Conservation (phyloP, 2,329 filamentous ascomycete species). For the Alternaria brassicae region DNA sequence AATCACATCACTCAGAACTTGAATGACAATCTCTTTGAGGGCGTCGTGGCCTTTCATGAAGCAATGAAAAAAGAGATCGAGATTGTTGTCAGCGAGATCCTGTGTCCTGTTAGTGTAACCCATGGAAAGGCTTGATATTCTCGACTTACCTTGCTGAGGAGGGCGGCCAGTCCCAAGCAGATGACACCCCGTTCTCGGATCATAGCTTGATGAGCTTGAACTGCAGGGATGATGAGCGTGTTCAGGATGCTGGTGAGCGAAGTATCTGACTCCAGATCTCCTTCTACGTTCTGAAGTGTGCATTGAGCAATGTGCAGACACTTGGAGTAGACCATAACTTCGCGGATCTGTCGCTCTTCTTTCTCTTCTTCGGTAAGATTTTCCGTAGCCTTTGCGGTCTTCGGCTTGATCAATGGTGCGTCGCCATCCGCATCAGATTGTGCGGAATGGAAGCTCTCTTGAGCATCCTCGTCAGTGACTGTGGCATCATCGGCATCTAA, state of each 20-base stretch:
- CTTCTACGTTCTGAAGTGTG: conserved; percentile 92
- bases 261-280: conserved; percentile 85
- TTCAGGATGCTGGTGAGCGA: conserved; percentile 98
- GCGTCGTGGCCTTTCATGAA: conserved; percentile 91
- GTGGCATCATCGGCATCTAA: conserved; percentile 68
- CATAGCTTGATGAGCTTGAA: conserved; percentile 89
- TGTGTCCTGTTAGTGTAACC: conserved; percentile 38
- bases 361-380: conserved; percentile 59
- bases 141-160: conserved; percentile 77
- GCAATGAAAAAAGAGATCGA: conserved; percentile 93
- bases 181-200: conserved; percentile 89
- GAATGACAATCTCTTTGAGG: conserved; percentile 86
- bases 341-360: conserved; percentile 77
- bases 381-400: conserved; percentile 43
- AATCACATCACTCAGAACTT: conserved; percentile 92
- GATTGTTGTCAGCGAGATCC: conserved; percentile 88
- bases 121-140: not conserved
- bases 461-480: conserved; percentile 54
- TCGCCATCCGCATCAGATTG: conserved; percentile 77
- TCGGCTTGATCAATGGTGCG: conserved; percentile 58
- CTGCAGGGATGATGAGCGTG: conserved; percentile 93
- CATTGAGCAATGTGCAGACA: conserved; percentile 97
- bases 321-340: conserved; percentile 98
- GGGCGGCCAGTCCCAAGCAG: conserved; percentile 87
- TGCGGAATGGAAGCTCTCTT: conserved; percentile 94